Evolutionary conservation across 805 yeast species (phyloP).

Genomic region (Candida alai): DNA sequence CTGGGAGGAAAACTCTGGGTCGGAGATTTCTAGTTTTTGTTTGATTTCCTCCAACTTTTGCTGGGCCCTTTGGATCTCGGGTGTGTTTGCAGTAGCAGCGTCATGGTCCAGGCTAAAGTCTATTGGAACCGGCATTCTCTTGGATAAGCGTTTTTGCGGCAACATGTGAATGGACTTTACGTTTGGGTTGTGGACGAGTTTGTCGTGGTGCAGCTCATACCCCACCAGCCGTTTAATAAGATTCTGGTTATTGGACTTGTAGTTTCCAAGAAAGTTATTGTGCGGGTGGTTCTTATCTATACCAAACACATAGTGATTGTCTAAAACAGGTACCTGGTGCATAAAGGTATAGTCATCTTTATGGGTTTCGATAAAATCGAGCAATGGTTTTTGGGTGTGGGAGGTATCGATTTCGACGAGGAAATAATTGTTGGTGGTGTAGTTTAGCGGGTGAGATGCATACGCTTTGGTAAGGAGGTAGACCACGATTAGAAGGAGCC

Average conservation of each 20-base stretch:
- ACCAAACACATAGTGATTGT: constrained; percentile 66
- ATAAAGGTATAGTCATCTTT: constrained; percentile 47
- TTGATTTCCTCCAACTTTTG: constrained; percentile 44
- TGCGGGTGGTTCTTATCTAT: constrained; percentile 36
- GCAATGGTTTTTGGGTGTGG: constrained; percentile 20
- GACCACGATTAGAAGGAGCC: no score
- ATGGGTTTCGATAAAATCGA: constrained; percentile 34
- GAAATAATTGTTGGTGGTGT: constrained; percentile 51
- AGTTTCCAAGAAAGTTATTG: constrained; percentile 32
- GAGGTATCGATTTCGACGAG: constrained; percentile 51
- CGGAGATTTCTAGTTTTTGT: constrained; percentile 58
- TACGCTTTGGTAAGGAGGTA: no score
- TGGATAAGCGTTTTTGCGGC: constrained; percentile 49
- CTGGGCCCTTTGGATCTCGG: constrained; percentile 45
- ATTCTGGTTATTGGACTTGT: constrained; percentile 23
- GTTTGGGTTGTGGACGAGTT: constrained; percentile 21
- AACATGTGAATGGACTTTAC: constrained; percentile 52
- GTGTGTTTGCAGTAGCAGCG: background rate
- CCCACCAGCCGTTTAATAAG: constrained; percentile 27
- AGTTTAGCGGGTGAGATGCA: constrained; percentile 39
- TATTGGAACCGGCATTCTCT: constrained; percentile 55
- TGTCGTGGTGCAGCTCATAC: constrained; percentile 22
- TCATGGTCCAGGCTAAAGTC: constrained; percentile 3
- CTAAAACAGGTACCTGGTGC: constrained; percentile 58
- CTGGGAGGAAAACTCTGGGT: constrained; percentile 79